Evolutionary conservation across 305 asterid species (phyloP), one percentile per base, ranked within the genome.

Genomic region (Caryopteris hybrid): DNA sequence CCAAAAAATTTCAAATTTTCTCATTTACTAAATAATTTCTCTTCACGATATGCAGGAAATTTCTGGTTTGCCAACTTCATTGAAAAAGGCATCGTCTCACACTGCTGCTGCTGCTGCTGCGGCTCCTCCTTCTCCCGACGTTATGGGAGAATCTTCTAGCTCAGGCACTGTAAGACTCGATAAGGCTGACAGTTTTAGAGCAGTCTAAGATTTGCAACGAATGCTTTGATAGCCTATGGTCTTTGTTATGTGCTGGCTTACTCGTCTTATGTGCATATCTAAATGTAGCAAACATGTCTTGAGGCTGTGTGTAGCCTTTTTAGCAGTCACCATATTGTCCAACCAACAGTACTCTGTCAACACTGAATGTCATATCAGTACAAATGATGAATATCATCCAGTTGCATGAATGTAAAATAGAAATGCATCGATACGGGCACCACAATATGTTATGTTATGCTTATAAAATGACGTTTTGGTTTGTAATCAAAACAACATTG

Each of bases 111-210:
- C 81, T n/a, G n/a, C n/a, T n/a, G n/a, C n/a, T n/a, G n/a, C n/a
- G n/a, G n/a, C n/a, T n/a, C n/a, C n/a, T 54, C 54, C 85, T 68
- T 60, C 91, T 45, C 80, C 88, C 51, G 93, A 87, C 51, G 76
- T 75, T 34, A 78, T 77, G 85, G 95, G 95, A 47, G 95, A 91
- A 72, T 82, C 96, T 14, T 91, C 97, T 1, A 85, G 88, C 84
- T 88, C 97, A 27, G 96, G 95, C 58, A 78, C 83, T 58, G 85
- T 87, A 33, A 84, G 82, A 72, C 86, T 85, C 38, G 95, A 87
- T 41, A 84, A 86, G 73, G 27, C 81, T 4, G 95, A 86, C 65
- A 85, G 84, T 71, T 88, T 81, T 54, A 74, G 82, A 77, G 88
- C 79, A 58, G 61, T 78, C 68, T 89, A 77, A 67, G 59, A n/a